phyloP scores from a whole-genome alignment of 2,329 filamentous ascomycete species.

The Ramichloridium luteum region DNA sequence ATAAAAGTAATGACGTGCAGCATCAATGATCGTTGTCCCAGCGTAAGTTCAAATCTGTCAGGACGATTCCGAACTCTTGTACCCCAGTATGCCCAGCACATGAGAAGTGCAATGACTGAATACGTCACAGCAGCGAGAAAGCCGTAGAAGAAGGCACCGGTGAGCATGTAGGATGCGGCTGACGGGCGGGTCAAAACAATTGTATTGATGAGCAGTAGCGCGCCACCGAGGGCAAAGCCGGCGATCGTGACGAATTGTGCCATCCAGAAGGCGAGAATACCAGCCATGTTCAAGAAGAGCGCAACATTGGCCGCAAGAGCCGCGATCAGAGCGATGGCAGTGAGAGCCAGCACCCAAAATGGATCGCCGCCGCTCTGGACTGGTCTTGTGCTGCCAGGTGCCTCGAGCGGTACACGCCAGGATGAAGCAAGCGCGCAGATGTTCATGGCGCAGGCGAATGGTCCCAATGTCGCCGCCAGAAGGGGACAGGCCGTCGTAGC shows the following conservation, averaged over 20 bases:
- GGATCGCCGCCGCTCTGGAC: constrained; percentile 37
- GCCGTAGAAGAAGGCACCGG: constrained; percentile 48
- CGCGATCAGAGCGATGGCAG: constrained; percentile 42
- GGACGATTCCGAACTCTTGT: constrained; percentile 42
- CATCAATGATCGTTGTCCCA: constrained; percentile 45
- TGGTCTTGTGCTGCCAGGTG: constrained; percentile 13
- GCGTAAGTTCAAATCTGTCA: constrained; percentile 44
- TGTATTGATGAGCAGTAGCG: constrained; percentile 43
- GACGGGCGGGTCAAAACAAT: constrained; percentile 34
- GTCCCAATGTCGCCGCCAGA: constrained; percentile 36
- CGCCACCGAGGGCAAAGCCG: constrained; percentile 45
- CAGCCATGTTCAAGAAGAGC: constrained; percentile 48
- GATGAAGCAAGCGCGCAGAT: constrained; percentile 41
- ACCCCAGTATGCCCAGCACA: constrained; percentile 45
- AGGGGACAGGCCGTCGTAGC: constrained; percentile 47
- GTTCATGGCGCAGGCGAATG: constrained; percentile 28
- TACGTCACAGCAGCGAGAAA: constrained; percentile 47
- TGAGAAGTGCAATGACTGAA: constrained; percentile 42
- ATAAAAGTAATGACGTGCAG: constrained; percentile 40
- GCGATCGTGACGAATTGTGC: constrained; percentile 48
- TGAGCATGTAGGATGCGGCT: constrained; percentile 33
- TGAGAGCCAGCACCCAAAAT: constrained; percentile 39
- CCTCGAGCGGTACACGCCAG: constrained; percentile 42
- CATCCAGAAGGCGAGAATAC: constrained; percentile 40
- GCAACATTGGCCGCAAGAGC: constrained; percentile 44